phyloP scores from a whole-genome alignment of 1,284 basidiomycete species.

The Austroboletus niveus region DNA sequence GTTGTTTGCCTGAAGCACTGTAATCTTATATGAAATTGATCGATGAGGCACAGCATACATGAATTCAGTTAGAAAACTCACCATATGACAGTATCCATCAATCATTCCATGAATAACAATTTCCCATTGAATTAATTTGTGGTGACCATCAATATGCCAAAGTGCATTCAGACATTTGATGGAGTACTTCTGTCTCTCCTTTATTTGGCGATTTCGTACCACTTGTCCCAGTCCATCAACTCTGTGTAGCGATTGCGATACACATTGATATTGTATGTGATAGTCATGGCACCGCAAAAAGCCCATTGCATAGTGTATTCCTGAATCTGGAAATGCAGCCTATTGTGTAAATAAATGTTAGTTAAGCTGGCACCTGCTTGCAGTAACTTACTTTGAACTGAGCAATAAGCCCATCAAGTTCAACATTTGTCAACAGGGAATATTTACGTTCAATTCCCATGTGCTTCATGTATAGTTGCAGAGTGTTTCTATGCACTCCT shows the following conservation, averaged over 20 bases:
- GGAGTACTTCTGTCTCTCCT: slow-evolving; percentile 31
- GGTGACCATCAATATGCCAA: slow-evolving; percentile 9
- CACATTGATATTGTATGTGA: slow-evolving; percentile 11
- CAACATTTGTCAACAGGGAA: slow-evolving; percentile 11
- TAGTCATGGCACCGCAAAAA: slow-evolving; percentile 15
- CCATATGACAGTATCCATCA: slow-evolving; percentile 42
- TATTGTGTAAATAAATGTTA: too few species aligned
- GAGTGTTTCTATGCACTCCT: slow-evolving; percentile 17
- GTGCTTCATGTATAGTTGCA: slow-evolving; percentile 14
- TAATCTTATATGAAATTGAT: not conserved
- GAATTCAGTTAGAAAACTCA: slow-evolving; percentile 14
- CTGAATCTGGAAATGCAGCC: slow-evolving; percentile 17
- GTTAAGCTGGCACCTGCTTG: too few species aligned
- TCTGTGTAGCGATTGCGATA: not conserved
- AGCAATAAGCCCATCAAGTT: slow-evolving; percentile 23
- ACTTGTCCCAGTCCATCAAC: slow-evolving; percentile 14
- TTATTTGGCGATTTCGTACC: slow-evolving; percentile 2
- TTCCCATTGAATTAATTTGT: slow-evolving; percentile 48
- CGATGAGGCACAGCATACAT: not conserved
- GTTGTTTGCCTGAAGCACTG: slow-evolving; percentile 12
- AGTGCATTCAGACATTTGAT: slow-evolving; percentile 35
- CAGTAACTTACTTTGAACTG: slow-evolving; percentile 24
- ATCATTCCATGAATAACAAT: slow-evolving; percentile 49
- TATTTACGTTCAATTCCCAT: slow-evolving; percentile 14
- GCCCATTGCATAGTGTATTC: slow-evolving; percentile 23